A percentile compares a stretch with the other conserved stretches of the same genome.
Evolutionary conservation across 2,329 filamentous ascomycete species (phyloP).

Genomic region (Nemania abortiva): DNA sequence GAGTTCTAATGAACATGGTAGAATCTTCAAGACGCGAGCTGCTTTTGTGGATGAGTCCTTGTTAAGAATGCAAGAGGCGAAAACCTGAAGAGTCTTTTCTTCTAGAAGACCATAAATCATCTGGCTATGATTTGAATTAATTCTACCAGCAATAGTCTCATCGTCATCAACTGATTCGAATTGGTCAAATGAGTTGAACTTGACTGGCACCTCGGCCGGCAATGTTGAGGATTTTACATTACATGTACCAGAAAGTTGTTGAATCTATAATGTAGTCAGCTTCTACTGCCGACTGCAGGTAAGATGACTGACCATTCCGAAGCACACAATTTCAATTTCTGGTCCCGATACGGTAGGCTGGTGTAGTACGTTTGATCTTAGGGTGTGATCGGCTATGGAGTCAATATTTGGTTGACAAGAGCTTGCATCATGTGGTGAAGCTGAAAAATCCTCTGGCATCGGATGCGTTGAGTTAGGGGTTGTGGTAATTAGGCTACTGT

Average conservation of each 20-base stretch:
- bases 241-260: conserved; percentile 7
- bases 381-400: too few species aligned
- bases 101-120: conserved; percentile 12
- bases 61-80: neutral
- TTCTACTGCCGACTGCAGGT: neutral
- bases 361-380: neutral
- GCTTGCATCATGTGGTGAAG: too few species aligned
- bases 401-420: too few species aligned
- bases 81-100: conserved; percentile 8
- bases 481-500: too few species aligned
- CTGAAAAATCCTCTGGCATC: too few species aligned
- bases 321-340: neutral
- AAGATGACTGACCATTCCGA: conserved; percentile 7
- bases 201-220: neutral
- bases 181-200: neutral
- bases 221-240: neutral
- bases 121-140: conserved; percentile 9
- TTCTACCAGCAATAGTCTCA: neutral
- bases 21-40: neutral
- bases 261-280: conserved; percentile 5
- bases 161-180: neutral
- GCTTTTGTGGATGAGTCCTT: neutral
- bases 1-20: conserved; percentile 47
- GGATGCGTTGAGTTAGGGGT: too few species aligned
- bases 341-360: neutral